Percentiles rank a stretch among this genome's conserved stretches.
phyloP scores from a whole-genome alignment of 345 rosid species.

The Hypericum perforatum region DNA sequence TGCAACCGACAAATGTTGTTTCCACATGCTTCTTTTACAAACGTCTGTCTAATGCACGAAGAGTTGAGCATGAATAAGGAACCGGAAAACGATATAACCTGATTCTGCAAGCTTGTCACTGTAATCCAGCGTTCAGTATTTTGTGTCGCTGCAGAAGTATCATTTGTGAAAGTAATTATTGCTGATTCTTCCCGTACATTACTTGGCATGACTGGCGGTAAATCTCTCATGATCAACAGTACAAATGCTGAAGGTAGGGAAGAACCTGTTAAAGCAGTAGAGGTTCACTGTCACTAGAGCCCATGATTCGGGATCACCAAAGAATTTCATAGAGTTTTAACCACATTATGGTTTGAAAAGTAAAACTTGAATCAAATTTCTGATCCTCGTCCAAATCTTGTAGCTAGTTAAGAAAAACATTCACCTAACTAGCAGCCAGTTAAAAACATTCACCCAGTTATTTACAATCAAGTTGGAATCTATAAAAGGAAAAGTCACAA shows the following conservation, averaged over 20 bases:
- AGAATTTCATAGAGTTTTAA: too few relatives aligned
- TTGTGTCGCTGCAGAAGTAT: conserved; percentile 16
- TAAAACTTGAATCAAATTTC: too few relatives aligned
- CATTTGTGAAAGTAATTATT: conserved; percentile 30
- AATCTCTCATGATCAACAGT: conserved; percentile 53
- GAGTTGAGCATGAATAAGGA: too few relatives aligned
- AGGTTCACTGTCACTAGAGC: too few relatives aligned
- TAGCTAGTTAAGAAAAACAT: background rate
- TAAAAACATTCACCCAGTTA: background rate
- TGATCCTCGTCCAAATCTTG: too few relatives aligned
- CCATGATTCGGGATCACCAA: too few relatives aligned
- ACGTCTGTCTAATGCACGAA: too few relatives aligned
- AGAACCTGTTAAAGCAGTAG: conserved; percentile 31
- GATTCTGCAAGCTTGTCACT: conserved; percentile 33
- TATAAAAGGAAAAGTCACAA: background rate
- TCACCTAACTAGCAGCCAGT: background rate
- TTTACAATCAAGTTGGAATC: background rate
- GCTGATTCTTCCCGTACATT: conserved; percentile 30
- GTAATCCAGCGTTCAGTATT: conserved; percentile 33
- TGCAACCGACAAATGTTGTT: too few relatives aligned
- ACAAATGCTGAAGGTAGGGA: conserved; percentile 55
- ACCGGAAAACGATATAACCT: conserved; percentile 33
- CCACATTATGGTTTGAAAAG: too few relatives aligned
- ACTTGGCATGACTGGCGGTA: conserved; percentile 26
- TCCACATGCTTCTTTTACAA: too few relatives aligned